Conservation (phyloP, 2,329 filamentous ascomycete genomes). For the Paraphaeosphaeria minitans region DNA sequence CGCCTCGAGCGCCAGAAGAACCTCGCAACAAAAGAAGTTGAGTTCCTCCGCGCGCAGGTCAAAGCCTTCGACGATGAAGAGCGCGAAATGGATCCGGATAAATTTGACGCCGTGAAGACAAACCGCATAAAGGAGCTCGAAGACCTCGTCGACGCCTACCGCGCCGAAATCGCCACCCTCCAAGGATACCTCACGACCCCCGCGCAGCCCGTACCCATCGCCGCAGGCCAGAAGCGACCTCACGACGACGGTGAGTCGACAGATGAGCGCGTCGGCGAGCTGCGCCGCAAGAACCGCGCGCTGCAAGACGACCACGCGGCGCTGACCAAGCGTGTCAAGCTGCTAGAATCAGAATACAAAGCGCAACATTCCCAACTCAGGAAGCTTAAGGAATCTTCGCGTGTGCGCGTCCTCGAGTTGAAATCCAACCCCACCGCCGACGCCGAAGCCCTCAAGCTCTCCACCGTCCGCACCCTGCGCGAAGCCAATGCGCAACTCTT, state of each 20-base stretch:
- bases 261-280: slow-evolving; percentile 76
- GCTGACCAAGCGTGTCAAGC: slow-evolving; percentile 69
- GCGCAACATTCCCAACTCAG: slow-evolving; percentile 75
- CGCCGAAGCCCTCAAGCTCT: slow-evolving; percentile 80
- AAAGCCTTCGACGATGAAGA: slow-evolving; percentile 88
- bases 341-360: slow-evolving; percentile 76
- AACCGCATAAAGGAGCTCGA: slow-evolving; percentile 82
- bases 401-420: slow-evolving; percentile 82
- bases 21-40: slow-evolving; percentile 88
- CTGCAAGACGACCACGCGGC: slow-evolving; percentile 77
- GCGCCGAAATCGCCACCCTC: slow-evolving; percentile 74
- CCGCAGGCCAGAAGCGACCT: slow-evolving; percentile 66
- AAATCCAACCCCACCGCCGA: slow-evolving; percentile 91
- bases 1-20: slow-evolving; percentile 84
- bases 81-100: slow-evolving; percentile 79
- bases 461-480: slow-evolving; percentile 76
- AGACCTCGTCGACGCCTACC: slow-evolving; percentile 84
- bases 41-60: slow-evolving; percentile 90
- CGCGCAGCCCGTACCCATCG: slow-evolving; percentile 58
- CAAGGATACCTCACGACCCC: slow-evolving; percentile 73
- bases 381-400: slow-evolving; percentile 67
- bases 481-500: slow-evolving; percentile 86
- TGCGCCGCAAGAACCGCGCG: slow-evolving; percentile 85
- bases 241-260: slow-evolving; percentile 60
- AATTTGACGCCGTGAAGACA: slow-evolving; percentile 74